Base-by-base conservation (phyloP, 805 yeast genomes). In the Ogataea henricii region DNA sequence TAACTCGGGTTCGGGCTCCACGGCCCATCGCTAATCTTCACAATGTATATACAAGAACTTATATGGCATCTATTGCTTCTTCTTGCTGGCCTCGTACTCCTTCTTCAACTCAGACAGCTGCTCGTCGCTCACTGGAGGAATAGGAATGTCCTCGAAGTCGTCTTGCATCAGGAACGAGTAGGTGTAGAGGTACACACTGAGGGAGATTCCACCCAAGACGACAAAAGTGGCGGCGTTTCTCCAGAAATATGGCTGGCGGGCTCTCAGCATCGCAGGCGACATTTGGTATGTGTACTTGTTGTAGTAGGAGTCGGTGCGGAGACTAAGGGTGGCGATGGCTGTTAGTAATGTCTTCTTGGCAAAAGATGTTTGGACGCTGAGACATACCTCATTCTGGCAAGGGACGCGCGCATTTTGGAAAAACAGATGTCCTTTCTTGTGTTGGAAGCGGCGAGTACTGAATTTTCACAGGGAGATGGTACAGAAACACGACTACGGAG, bases 231-330 rank as follows among this genome's bases (percentile, higher is more conserved):
- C 71, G 62, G 85, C 78, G 66, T 91, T 92, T 59, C 76, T 81
- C 78, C 83, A 80, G 70, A 90, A 88, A 63, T 80, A 92, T 35
- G 96, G 97, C 51, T 78, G 76, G 67, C 98, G 80, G 40, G 96
- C 97, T 55, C 98, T 77, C 56, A 89, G 74, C 76, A 92, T 82
- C 5, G 97, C 96, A 13, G 96, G 96, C 1, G 97, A 88, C 92
- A 90, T 90, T 62, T 75, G 75, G 58, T 71, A 74, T 12, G 82
- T 77, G 51, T 62, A 66, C 29, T 74, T 76, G 64, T 76, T 75
- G 53, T 65, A 66, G 49, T 69, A 69, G 22, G 70, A 64, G 45
- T 57, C 58, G 16, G 60, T 44, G 43, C 62, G 60, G 27, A 52
- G 39, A 47, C 57, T 56, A 34, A 4, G 37, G 6, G 30, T 22